Conservation (phyloP, 345 rosid genomes). For the Citrus cavaleriei region DNA sequence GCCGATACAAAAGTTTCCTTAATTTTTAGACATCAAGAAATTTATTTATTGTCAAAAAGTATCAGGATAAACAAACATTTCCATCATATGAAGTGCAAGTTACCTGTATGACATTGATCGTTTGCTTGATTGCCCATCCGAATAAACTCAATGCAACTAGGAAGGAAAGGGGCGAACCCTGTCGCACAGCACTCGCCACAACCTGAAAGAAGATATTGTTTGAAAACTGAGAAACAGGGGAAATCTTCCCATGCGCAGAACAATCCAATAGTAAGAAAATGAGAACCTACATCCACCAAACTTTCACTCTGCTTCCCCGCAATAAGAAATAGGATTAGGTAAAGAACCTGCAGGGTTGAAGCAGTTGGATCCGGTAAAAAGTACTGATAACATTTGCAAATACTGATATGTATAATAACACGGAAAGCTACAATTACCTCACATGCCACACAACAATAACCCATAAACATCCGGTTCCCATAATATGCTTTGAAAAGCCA, state of each 20-base stretch:
- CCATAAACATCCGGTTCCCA: constrained; percentile 93
- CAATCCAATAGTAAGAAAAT: constrained; percentile 9
- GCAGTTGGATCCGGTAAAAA: constrained; percentile 8
- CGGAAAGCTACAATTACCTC: constrained; percentile 50
- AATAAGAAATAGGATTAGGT: constrained; percentile 67
- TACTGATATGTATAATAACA: neutral
- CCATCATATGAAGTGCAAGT: constrained; percentile 1
- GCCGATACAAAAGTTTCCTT: neutral
- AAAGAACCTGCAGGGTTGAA: constrained; percentile 61
- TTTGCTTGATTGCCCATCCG: constrained; percentile 85
- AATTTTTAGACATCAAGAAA: neutral
- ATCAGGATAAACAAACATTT: neutral
- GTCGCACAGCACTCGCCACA: constrained; percentile 31
- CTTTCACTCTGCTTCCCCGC: constrained; percentile 55
- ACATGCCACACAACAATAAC: constrained; percentile 86
- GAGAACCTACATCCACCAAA: constrained; percentile 53
- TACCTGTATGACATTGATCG: constrained; percentile 84
- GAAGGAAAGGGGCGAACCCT: constrained; percentile 46
- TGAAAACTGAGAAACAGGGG: constrained; percentile 6
- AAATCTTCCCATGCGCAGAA: neutral
- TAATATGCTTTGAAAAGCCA: constrained; percentile 93
- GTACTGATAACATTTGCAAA: neutral
- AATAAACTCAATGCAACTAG: constrained; percentile 57
- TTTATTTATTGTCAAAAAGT: neutral
- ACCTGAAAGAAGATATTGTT: constrained; percentile 42